Base-by-base conservation (phyloP, 1,284 basidiomycete species). In the Melanopsichium pennsylvanicum region DNA sequence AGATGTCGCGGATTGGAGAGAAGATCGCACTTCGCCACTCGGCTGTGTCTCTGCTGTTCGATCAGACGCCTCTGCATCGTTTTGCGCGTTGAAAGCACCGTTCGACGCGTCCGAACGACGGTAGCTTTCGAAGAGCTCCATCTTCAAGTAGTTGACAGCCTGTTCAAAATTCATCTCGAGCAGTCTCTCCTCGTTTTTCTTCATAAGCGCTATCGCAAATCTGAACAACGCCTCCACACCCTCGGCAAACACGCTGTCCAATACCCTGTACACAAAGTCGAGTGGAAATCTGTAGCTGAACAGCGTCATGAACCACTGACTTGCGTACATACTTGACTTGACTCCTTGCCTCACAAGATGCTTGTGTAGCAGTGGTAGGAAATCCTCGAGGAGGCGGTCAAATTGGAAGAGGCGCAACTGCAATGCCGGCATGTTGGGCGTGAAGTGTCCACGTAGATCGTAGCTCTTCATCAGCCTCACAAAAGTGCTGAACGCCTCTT, bases 381-480 rank as follows among this genome's bases (percentile, higher is more conserved):
- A 81, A 64, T 98, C 95, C 81, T 98, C 95, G 22, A 97, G 84
- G 39, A 97, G 83, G 16, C 95, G 89, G 80, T 98, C 96, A 81
- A 97, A 97, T 87, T 92, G 83, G 74, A 86, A 88, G 54, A 98
- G 85, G 15, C 95, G 90, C 36, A 95, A 84, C 80, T 97, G 96
- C 4, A 98, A 82, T 57, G 93, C 93, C 0, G 95, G 95, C 95
- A 98, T 98, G 75, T 98, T 94, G 6, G 95, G 94, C 13, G 96
- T 85, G 83, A 93, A 98, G 82, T 97, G 95, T 0, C 93, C 93
- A 41, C 95, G 88, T 3, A 98, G 85, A 79, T 95, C 94, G 81
- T 98, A 98, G 4, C 92, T 90, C 70, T 96, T 86, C 95, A 98
- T 98, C n/a, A 98, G 83, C 50, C 95, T 86, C n/a, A 97, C 93